Base-by-base conservation (phyloP, 495 filamentous ascomycete species). In the Gamarada debralockiae region DNA sequence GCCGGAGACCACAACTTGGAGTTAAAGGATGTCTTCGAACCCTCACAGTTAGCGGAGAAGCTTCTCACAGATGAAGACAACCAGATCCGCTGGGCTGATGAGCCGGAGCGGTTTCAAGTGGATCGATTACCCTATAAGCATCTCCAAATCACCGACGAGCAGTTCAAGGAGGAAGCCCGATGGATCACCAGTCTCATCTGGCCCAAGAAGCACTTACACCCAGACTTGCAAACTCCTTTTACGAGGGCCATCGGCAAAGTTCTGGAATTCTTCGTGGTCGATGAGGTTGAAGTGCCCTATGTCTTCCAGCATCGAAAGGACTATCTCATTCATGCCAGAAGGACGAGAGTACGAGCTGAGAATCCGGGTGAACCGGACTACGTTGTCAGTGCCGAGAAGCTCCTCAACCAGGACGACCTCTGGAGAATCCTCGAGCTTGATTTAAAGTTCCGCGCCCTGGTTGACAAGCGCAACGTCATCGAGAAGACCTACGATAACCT, bases 221-320 rank as follows among this genome's bases (percentile, higher is more conserved):
- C 70, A 18, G 85, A 90, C 48, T 74, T 96, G 40, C 81, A 83
- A 18, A 79, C 84, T 36, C 89, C 90, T 0, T 96, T 98, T 66
- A 85, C 87, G 60, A 85, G 86, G 56, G 85, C 95, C 1, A 85
- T 97, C 43, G 82, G 82, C 48, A 95, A 95, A 67, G 90, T 97
- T n/a, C 75, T 98, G 50, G 89, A 96, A 60, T 96, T 97, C 58
- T 86, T 98, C 62, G 85, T 92, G 36, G 81, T 90, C 6, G 91
- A 97, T 55, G 87, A 95, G 49, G 89, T 86, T 65, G 93, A 98
- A 63, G 91, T 97, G 3, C 92, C 93, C 0, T 98, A 93, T 64
- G 91, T 98, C 57, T 97, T 96, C 68, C 95, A 97, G 63, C 92
- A 98, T 59, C 89, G 95, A 33, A 92, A 95, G 67, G 93, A 98